Evolutionary conservation across 768 basidiomycete genomes (phyloP).

Genomic region (Pisolithus marmoratus): DNA sequence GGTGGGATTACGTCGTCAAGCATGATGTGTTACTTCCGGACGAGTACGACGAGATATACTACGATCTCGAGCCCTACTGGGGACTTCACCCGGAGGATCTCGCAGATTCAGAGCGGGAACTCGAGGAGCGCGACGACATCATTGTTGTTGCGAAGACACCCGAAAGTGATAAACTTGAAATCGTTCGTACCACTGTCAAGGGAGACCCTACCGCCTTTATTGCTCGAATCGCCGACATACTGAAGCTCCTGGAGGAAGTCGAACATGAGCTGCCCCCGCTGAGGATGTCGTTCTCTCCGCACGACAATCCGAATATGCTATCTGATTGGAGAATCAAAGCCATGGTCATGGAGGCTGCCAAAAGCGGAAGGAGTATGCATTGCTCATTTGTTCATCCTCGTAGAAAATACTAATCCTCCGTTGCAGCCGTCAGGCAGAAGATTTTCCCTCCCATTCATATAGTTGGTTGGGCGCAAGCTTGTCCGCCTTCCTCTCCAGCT

Average conservation of each 20-base stretch:
- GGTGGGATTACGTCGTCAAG: constrained; percentile 39
- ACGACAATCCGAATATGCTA: constrained; percentile 26
- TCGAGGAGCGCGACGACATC: constrained; percentile 10
- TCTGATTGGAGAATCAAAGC: constrained; percentile 18
- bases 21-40: constrained; percentile 38
- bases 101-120: constrained; percentile 11
- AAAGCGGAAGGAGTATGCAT: constrained; percentile 22
- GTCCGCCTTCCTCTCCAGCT: constrained; percentile 19
- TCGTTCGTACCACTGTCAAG: constrained; percentile 12
- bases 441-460: constrained; percentile 31
- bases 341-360: constrained; percentile 22
- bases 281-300: constrained; percentile 24
- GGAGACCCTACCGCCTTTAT: constrained; percentile 1
- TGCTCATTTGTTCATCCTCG: not conserved
- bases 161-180: constrained; percentile 2
- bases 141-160: constrained; percentile 23
- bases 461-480: constrained; percentile 19
- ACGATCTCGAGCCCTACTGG: constrained; percentile 33
- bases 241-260: constrained; percentile 23
- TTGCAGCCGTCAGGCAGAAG: constrained; percentile 20
- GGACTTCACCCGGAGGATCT: constrained; percentile 29
- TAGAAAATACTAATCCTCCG: not conserved
- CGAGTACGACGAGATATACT: constrained; percentile 42
- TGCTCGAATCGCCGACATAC: constrained; percentile 4
- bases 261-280: constrained; percentile 27